Percentiles rank a stretch among this genome's conserved stretches.
Evolutionary conservation across 768 basidiomycete species (phyloP).

Genomic region (Trametes gibbosa): DNA sequence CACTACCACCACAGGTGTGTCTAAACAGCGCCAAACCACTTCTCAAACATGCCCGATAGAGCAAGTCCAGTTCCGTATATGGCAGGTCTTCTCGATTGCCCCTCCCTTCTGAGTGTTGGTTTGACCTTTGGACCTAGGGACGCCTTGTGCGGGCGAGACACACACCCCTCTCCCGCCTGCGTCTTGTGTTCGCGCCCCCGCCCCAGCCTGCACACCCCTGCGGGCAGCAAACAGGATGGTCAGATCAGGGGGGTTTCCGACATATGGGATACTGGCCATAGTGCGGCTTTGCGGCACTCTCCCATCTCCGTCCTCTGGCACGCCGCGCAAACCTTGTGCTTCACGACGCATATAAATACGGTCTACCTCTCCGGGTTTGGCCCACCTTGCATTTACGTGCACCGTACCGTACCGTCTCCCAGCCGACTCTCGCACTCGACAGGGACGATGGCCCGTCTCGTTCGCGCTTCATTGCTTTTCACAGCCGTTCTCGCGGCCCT

Average conservation of each 20-base stretch:
- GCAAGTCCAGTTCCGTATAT: background rate
- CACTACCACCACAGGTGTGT: background rate
- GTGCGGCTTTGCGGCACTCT: background rate
- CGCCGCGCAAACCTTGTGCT: background rate
- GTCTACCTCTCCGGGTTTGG: no score
- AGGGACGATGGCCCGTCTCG: background rate
- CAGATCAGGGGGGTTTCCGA: background rate
- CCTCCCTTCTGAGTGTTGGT: no score
- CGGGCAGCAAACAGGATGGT: background rate
- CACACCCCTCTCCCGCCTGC: background rate
- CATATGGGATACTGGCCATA: background rate
- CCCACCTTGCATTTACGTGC: no score
- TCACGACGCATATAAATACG: no score
- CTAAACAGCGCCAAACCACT: background rate
- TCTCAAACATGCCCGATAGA: background rate
- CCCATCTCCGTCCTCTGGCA: background rate
- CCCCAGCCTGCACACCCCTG: background rate
- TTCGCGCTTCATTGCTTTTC: background rate
- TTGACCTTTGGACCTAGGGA: no score
- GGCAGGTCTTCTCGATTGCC: constrained; percentile 8
- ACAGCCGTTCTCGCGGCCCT: background rate
- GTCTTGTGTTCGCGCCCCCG: background rate
- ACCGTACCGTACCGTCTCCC: no score
- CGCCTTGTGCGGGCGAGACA: background rate
- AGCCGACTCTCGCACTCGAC: no score